Conservation (phyloP, 2,329 filamentous ascomycete genomes). For the Hypoxylon sp. region DNA sequence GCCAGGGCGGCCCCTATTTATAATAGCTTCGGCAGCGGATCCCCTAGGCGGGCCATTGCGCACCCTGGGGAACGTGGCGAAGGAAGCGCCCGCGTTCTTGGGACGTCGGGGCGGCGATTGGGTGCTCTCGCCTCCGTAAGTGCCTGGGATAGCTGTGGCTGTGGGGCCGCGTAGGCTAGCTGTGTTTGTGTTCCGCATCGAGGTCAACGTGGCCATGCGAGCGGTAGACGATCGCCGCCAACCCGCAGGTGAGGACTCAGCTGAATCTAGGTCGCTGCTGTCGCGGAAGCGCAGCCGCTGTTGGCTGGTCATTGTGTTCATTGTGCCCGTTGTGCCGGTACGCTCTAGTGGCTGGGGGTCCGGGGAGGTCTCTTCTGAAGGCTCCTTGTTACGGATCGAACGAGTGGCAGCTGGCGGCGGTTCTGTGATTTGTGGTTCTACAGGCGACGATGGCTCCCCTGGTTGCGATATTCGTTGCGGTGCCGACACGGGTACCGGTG, state of each 20-base stretch:
- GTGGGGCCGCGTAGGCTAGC: slow-evolving; percentile 41
- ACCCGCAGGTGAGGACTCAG: slow-evolving; percentile 34
- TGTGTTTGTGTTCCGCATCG: slow-evolving; percentile 42
- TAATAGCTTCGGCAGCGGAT: slow-evolving; percentile 36
- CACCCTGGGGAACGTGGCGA: slow-evolving; percentile 49
- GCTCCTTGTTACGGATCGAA: slow-evolving; percentile 26
- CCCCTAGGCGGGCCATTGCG: slow-evolving; percentile 38
- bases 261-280: slow-evolving; percentile 49
- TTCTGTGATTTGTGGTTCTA: slow-evolving; percentile 11
- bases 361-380: slow-evolving; percentile 7
- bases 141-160: slow-evolving; percentile 14
- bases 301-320: slow-evolving; percentile 36
- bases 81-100: slow-evolving; percentile 46
- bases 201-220: slow-evolving; percentile 11
- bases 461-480: slow-evolving; percentile 11
- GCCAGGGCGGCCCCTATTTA: slow-evolving; percentile 25
- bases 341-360: slow-evolving; percentile 21
- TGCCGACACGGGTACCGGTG: slow-evolving; percentile 7
- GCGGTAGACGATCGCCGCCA: slow-evolving; percentile 15
- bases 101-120: slow-evolving; percentile 30
- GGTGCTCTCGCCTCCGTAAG: background rate
- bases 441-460: slow-evolving; percentile 8
- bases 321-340: slow-evolving; percentile 2
- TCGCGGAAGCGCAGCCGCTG: slow-evolving; percentile 49
- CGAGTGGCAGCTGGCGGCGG: slow-evolving; percentile 35